Percentiles rank a stretch among this genome's conserved stretches.
phyloP scores from a whole-genome alignment of 2,329 filamentous ascomycete species.

The Paraphoma sp. region DNA sequence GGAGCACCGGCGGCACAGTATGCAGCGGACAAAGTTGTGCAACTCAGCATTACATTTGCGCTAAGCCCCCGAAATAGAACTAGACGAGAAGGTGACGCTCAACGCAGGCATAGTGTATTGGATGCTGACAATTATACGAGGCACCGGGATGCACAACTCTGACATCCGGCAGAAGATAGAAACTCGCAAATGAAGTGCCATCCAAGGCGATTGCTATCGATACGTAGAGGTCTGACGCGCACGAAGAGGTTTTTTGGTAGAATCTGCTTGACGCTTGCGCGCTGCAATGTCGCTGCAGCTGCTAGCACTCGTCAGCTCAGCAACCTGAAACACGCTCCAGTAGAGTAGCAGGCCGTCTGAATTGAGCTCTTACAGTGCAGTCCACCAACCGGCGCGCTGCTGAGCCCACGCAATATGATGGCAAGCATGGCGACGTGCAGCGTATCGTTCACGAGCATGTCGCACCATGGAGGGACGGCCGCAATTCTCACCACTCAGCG shows the following conservation, averaged over 20 bases:
- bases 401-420: slow-evolving; percentile 25
- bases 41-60: slow-evolving; percentile 39
- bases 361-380: slow-evolving; percentile 21
- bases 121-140: slow-evolving; percentile 43
- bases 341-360: slow-evolving; percentile 15
- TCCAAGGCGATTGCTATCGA: slow-evolving; percentile 21
- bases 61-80: slow-evolving; percentile 43
- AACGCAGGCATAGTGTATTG: slow-evolving; percentile 36
- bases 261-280: slow-evolving; percentile 18
- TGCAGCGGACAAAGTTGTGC: slow-evolving; percentile 38
- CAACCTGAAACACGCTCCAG: slow-evolving; percentile 35
- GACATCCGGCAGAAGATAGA: slow-evolving; percentile 15
- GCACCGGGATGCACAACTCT: slow-evolving; percentile 35
- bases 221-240: slow-evolving; percentile 20
- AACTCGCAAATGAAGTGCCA: slow-evolving; percentile 9
- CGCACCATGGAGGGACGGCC: slow-evolving; percentile 41
- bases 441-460: slow-evolving; percentile 30
- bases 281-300: slow-evolving; percentile 20
- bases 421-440: slow-evolving; percentile 33
- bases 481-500: slow-evolving; percentile 33
- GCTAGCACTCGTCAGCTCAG: slow-evolving; percentile 4
- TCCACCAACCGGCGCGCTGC: slow-evolving; percentile 26
- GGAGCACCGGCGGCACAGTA: slow-evolving; percentile 32
- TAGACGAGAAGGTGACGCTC: slow-evolving; percentile 23
- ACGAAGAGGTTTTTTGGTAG: slow-evolving; percentile 16